Percentiles rank a stretch among this genome's conserved stretches.
Evolutionary conservation across 1,139 yeast species (phyloP).

Genomic region (Magnusiomyces paraingens): DNA sequence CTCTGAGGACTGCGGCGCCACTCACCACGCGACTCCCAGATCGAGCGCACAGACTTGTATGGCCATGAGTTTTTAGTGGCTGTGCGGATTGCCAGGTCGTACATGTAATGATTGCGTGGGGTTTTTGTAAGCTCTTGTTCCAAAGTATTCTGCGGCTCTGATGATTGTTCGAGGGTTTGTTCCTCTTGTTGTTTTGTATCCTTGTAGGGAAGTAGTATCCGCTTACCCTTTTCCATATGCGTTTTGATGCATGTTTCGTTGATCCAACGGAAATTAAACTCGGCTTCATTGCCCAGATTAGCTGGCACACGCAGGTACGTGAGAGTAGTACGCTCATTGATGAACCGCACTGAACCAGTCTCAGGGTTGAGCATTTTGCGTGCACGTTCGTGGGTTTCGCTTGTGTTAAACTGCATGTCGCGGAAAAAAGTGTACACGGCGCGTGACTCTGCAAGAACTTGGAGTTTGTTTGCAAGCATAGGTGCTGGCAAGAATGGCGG

Average conservation of each 20-base stretch:
- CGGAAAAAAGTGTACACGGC: constrained; percentile 65
- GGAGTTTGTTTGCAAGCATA: constrained; percentile 37
- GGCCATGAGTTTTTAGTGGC: constrained; percentile 48
- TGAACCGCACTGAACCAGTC: constrained; percentile 20
- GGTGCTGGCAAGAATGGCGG: constrained; percentile 67
- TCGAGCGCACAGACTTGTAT: constrained; percentile 50
- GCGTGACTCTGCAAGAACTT: constrained; percentile 64
- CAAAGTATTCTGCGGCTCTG: constrained; percentile 17
- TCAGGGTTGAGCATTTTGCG: neutral
- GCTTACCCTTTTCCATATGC: constrained; percentile 11
- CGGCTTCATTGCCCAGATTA: constrained; percentile 41
- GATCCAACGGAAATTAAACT: constrained; percentile 48
- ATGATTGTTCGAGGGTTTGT: constrained; percentile 11
- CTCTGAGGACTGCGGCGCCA: constrained; percentile 47
- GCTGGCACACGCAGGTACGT: constrained; percentile 52
- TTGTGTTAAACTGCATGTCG: constrained; percentile 19
- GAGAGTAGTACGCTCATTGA: constrained; percentile 42
- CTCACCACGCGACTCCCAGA: constrained; percentile 75
- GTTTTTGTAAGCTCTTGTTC: constrained; percentile 29
- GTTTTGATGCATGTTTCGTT: constrained; percentile 36
- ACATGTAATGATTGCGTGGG: constrained; percentile 48
- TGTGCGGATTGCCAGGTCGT: constrained; percentile 59
- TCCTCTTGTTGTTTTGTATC: constrained; percentile 3
- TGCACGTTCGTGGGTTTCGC: neutral
- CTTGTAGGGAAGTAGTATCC: neutral